Base-by-base conservation (phyloP, 169 alveolate genomes). In the Babesia sp. region DNA sequence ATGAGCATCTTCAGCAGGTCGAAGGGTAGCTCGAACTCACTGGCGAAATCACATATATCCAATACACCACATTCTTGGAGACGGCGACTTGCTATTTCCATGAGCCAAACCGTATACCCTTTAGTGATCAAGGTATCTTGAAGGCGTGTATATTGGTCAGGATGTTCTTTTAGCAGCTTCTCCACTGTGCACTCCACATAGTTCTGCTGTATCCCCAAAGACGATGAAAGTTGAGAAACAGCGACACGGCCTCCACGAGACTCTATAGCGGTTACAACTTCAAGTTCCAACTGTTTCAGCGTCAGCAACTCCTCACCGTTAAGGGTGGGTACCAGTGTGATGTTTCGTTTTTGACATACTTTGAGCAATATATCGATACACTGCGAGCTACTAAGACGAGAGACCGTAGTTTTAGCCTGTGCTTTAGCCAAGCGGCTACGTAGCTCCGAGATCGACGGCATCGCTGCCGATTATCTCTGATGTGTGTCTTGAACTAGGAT, bases 361-460 rank as follows among this genome's bases (percentile, higher is more conserved):
- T 81, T 81, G 16, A 81, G 80, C 66, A 81, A 54, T 9, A 81
- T 6, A 57, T 81, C 89, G 41, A 81, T 72, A 36, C 89, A 81
- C 81, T 81, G 85, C 9, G 71, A 45, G 20, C 67, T 71, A 58
- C 89, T 71, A 42, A 81, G 69, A 31, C 85, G 31, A 4, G 68
- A 48, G 39, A 57, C 67, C 29, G 85, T 12, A 11, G 57, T 55
- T 42, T 45, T 71, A 31, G 85, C 56, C 75, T 81, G 89, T 50
- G 85, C 84, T 26, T 36, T 29, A 7, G 81, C 79, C 33, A 81
- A 37, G 18, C 85, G 71, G 51, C 76, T 66, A 11, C 89, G 73
- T 33, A 81, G 71, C 48, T 71, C 89, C 2, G 83, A 42, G 12
- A 81, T 28, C 31, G 73, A 24, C 57, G 80, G 76, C 89, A 81